Evolutionary conservation across 306 rosid genomes (phyloP).

Genomic region (Begonia peltatifolia): DNA sequence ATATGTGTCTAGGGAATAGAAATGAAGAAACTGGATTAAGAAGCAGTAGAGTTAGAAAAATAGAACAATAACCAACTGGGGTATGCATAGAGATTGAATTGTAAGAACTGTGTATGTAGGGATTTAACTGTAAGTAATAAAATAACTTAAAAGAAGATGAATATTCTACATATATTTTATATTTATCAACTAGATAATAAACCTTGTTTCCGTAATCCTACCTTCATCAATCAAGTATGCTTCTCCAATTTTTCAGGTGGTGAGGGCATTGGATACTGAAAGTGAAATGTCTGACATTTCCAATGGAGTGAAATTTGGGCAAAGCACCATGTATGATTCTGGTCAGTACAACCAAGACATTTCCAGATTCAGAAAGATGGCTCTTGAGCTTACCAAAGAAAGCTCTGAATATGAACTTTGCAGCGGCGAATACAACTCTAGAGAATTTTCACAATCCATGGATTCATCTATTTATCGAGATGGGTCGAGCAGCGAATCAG

Average conservation of each 20-base stretch:
- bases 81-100: too few relatives aligned
- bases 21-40: too few relatives aligned
- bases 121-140: too few relatives aligned
- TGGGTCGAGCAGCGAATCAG: constrained; percentile 31
- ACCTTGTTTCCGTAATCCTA: too few relatives aligned
- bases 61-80: too few relatives aligned
- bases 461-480: constrained; percentile 11
- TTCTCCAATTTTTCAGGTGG: constrained; percentile 31
- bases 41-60: too few relatives aligned
- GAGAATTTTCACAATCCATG: constrained; percentile 26
- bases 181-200: too few relatives aligned
- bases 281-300: constrained; percentile 51
- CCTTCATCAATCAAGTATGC: too few relatives aligned
- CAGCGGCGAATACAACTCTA: constrained; percentile 28
- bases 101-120: too few relatives aligned
- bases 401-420: constrained; percentile 30
- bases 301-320: constrained; percentile 80
- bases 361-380: constrained; percentile 44
- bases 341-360: constrained; percentile 53
- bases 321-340: constrained; percentile 63
- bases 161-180: too few relatives aligned
- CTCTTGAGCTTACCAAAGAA: constrained; percentile 20
- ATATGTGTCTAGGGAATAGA: too few relatives aligned
- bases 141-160: too few relatives aligned
- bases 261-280: constrained; percentile 63